A percentile compares a stretch with the other conserved stretches of the same genome.
Conservation (phyloP, 2,329 filamentous ascomycete species). For the Nemania sp. region DNA sequence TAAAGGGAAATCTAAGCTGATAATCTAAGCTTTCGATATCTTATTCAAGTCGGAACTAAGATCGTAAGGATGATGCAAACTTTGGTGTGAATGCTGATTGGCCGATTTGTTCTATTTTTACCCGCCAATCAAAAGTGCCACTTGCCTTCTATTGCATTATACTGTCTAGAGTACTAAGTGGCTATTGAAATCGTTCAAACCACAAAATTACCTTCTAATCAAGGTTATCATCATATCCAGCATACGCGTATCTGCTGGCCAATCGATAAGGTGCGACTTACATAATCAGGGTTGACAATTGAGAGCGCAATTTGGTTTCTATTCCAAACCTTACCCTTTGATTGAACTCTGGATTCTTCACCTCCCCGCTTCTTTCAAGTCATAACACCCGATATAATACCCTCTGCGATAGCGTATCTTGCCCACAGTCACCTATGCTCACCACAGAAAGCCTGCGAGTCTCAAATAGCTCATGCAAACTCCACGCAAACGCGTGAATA, state of each 20-base stretch:
- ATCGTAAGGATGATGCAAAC: neutral
- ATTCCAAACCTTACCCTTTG: neutral
- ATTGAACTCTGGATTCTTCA: neutral
- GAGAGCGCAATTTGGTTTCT: too few species aligned
- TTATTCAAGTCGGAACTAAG: neutral
- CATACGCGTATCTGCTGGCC: too few species aligned
- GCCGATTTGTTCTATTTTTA: constrained; percentile 14
- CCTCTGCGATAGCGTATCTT: constrained; percentile 1
- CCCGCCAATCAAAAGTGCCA: neutral
- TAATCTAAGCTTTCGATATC: neutral
- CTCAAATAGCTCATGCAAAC: neutral
- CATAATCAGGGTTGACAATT: too few species aligned
- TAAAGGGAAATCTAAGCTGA: neutral
- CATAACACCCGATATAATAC: constrained; percentile 10
- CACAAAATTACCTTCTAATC: neutral
- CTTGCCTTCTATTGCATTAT: too few species aligned
- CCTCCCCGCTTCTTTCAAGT: neutral
- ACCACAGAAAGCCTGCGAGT: neutral
- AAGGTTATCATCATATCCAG: neutral
- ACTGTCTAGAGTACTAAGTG: too few species aligned
- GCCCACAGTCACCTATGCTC: neutral
- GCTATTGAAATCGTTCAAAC: too few species aligned
- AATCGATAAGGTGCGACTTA: too few species aligned
- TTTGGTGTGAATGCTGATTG: neutral
- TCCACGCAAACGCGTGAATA: constrained; percentile 3